Evolutionary conservation across 305 asterid genomes (phyloP), one percentile per base, ranked within the genome.

Genomic region (Rubia tinctorum): DNA sequence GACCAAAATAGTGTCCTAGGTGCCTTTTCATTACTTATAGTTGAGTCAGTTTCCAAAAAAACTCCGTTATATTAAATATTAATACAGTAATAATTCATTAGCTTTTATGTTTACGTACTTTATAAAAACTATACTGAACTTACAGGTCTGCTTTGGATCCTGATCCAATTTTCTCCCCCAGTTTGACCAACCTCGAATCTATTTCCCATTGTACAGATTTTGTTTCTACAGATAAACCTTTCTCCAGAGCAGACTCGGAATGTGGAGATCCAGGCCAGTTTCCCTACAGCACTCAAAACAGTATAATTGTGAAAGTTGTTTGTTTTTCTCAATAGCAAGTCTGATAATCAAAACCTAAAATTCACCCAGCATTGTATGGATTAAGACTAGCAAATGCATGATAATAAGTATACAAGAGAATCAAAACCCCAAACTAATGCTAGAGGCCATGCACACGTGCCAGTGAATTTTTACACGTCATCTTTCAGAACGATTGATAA

Each of bases 121-220:
- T 56, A 14, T 40, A 44, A 73, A 37, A 63, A 63, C 75, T 69
- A 78, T 20, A 66, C 71, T 70, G 73, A 77, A 90, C 98, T 83
- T 78, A 95, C 99, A 92, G 80, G 75, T 89, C 91, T 75, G 94
- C 96, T 71, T 92, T 90, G 80, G 98, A 92, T 71, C 99, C 99
- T 68, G 88, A 90, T 76, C 95, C 97, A 8, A 90, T 85, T 86
- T 82, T 90, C 77, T 88, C 94, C 80, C 90, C 95, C 3, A 88
- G 83, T 83, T 87, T 88, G 90, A 95, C 82, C 72, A 82, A 80
- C 80, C 90, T 86, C 86, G 89, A 82, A 79, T 92, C 93, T 42
- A 92, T 84, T 83, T 88, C 93, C 94, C 93, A 88, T 71, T 83
- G 89, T 80, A 76, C 68, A 37, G 40, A 37, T 75, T 79, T 79